Conservation (phyloP, 805 yeast genomes). For the Isabelozyma gotoi region DNA sequence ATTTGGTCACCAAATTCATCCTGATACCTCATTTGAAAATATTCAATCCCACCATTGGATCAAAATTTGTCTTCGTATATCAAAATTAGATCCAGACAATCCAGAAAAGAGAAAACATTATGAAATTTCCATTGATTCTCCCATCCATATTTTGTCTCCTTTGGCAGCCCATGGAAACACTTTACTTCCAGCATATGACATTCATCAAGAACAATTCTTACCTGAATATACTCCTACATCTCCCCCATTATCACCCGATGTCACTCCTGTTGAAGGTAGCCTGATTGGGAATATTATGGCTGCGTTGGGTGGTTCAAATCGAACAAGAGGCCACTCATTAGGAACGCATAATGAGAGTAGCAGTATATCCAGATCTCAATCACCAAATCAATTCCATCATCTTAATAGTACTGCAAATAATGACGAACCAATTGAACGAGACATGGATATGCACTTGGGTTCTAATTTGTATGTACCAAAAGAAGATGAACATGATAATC, state of each 20-base stretch:
- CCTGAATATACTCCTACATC: slow-evolving; percentile 29
- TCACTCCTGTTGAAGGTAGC: slow-evolving; percentile 42
- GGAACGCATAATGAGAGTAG: too few relatives aligned
- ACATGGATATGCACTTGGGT: slow-evolving; percentile 39
- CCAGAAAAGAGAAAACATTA: slow-evolving; percentile 77
- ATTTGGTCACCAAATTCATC: slow-evolving; percentile 56
- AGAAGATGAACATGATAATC: slow-evolving; percentile 32
- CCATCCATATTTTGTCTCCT: slow-evolving; percentile 77
- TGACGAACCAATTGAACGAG: slow-evolving; percentile 36
- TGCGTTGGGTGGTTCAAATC: slow-evolving; percentile 3
- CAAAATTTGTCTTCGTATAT: slow-evolving; percentile 79
- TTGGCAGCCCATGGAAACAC: slow-evolving; percentile 81
- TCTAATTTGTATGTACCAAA: slow-evolving; percentile 57
- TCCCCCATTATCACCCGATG: slow-evolving; percentile 58
- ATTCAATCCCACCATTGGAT: slow-evolving; percentile 96
- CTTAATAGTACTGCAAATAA: slow-evolving; percentile 22
- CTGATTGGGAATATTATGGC: not conserved
- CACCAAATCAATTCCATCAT: slow-evolving; percentile 21
- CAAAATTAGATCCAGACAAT: slow-evolving; percentile 57
- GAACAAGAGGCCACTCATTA: slow-evolving; percentile 7
- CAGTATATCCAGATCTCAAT: not conserved
- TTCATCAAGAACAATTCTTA: slow-evolving; percentile 11
- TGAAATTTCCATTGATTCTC: slow-evolving; percentile 93
- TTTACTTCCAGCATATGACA: slow-evolving; percentile 68
- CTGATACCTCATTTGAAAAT: slow-evolving; percentile 77